Evolutionary conservation across 2,329 filamentous ascomycete species (phyloP), one percentile per base, ranked within the genome.

Genomic region (Gnomoniopsis sp.): DNA sequence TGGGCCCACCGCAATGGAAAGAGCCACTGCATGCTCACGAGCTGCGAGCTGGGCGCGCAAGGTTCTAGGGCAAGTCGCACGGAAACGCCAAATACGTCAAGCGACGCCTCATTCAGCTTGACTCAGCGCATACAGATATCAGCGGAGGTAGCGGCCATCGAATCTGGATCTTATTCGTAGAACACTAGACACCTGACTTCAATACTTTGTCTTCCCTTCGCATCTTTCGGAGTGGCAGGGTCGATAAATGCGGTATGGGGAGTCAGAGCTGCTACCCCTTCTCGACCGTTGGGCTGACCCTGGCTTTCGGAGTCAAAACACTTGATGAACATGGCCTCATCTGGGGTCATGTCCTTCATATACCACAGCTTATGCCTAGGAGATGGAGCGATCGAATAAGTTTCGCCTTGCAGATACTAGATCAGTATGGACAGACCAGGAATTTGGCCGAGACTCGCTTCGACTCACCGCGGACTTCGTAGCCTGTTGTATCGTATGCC

Each of bases 151-250:
- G 23, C 23, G 4, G 41, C 23, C 21, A 12, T 22, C 11, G 17
- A 30, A 33, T 3, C 15, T 48, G 46, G 14, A 3, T 44, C 57
- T 57, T 71, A 77, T 36, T 83, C 80, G 63, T 87, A 86, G 65
- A 86, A 87, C 0, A 88, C 80, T 67, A 88, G 70, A 59, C 82
- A 85, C 64, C 85, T 73, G 1, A 88, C 84, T 72, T 88, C 85
- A 61, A 88, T 88, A 65, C 83, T 86, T 73, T 88, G 80, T 63
- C 85, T 65, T 12, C 64, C 63, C 62, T 66, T 67, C 2, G 79
- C 76, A 55, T 77, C 79, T 23, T 66, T 65, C 0, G 82, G 79
- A 14, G 82, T 84, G 54, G 74, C 67, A 6, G 82, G 82, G 69
- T 87, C 83, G 7, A 73, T 63, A 63, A 84, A 84, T n/a, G 80